Conservation (phyloP, 2,329 filamentous ascomycete species). For the Conoideocrella luteorostrata region DNA sequence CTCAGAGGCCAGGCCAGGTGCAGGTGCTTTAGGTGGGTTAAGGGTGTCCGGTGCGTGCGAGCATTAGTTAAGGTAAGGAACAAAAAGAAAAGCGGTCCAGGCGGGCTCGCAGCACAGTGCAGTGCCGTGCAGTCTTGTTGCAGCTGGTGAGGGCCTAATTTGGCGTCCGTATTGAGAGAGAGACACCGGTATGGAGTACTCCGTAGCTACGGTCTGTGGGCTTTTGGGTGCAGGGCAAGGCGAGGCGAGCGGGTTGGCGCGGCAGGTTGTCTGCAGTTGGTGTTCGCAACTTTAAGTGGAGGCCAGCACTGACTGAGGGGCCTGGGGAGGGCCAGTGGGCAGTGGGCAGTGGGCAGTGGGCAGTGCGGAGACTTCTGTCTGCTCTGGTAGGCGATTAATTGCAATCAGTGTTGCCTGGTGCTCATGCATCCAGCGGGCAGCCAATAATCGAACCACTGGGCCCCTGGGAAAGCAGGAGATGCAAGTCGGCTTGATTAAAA, state of each 20-base stretch:
- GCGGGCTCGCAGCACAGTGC: neutral
- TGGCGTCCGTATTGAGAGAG: neutral
- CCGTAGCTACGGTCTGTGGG: too few relatives aligned
- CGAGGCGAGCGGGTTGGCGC: slow-evolving; percentile 4
- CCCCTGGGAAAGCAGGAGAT: too few relatives aligned
- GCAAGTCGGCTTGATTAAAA: too few relatives aligned
- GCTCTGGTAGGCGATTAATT: too few relatives aligned
- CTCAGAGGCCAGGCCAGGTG: slow-evolving; percentile 8
- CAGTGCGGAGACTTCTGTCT: neutral
- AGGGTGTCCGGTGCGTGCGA: slow-evolving; percentile 11
- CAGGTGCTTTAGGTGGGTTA: slow-evolving; percentile 6
- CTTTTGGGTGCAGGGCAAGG: too few relatives aligned
- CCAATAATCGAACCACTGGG: too few relatives aligned
- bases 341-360: neutral
- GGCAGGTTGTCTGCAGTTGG: too few relatives aligned
- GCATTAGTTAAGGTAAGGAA: slow-evolving; percentile 8
- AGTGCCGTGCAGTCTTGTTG: too few relatives aligned
- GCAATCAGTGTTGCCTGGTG: neutral
- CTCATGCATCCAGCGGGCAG: too few relatives aligned
- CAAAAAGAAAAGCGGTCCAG: slow-evolving; percentile 10
- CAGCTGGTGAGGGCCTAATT: slow-evolving; percentile 5
- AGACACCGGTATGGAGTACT: neutral
- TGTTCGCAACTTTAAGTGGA: too few relatives aligned
- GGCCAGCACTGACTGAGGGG: too few relatives aligned
- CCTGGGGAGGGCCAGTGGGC: neutral